A percentile compares a stretch with the other conserved stretches of the same genome.
Evolutionary conservation across 2,329 filamentous ascomycete genomes (phyloP).

Genomic region (Aspergillus caelatus): DNA sequence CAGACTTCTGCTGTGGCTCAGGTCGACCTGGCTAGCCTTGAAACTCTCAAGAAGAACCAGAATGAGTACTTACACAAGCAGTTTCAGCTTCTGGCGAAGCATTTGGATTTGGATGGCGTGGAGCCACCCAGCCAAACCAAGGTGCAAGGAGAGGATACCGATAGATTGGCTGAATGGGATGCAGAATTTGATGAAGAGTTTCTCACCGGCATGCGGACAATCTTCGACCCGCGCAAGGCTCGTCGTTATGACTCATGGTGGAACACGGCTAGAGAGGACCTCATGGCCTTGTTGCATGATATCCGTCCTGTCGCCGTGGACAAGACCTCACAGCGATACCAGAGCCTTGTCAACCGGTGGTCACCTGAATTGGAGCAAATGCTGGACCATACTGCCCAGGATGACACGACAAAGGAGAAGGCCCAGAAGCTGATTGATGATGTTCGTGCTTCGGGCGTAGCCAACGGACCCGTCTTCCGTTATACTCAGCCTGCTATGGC

Average conservation of each 20-base stretch:
- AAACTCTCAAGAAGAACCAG: not conserved
- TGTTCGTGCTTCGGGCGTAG: conserved; percentile 21
- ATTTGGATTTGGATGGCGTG: not conserved
- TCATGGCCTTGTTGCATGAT: conserved; percentile 11
- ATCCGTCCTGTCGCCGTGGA: not conserved
- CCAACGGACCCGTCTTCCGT: conserved; percentile 13
- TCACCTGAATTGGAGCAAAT: not conserved
- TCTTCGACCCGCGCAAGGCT: conserved; percentile 23
- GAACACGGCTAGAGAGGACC: conserved; percentile 39
- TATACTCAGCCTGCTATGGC: conserved; percentile 13
- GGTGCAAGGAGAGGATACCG: not conserved
- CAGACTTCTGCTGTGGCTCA: not conserved
- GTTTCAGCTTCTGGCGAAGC: not conserved
- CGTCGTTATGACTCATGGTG: conserved; percentile 59
- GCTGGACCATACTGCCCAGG: not conserved
- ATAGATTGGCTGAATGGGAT: conserved; percentile 18
- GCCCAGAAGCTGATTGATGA: conserved; percentile 74
- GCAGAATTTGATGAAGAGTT: conserved; percentile 13
- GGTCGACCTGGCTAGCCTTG: not conserved
- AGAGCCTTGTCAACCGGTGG: not conserved
- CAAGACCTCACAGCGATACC: not conserved
- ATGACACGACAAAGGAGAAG: not conserved
- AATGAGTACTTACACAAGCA: not conserved
- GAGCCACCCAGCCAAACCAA: not conserved
- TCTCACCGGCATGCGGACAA: conserved; percentile 8